Percentiles rank a stretch among this genome's conserved stretches.
phyloP scores from a whole-genome alignment of 495 filamentous ascomycete genomes.

The Aspergillus conjunctus region DNA sequence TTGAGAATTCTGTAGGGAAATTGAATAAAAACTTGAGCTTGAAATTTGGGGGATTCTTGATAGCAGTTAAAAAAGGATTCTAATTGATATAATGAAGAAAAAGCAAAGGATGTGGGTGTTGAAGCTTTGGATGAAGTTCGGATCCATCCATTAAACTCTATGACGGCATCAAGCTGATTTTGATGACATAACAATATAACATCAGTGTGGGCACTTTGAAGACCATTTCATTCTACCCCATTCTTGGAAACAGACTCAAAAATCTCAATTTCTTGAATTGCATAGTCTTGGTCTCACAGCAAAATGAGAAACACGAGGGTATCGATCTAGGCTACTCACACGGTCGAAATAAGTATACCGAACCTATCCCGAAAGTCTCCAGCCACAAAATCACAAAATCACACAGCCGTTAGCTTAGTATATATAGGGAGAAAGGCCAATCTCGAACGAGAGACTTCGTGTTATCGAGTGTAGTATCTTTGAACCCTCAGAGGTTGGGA shows the following conservation, averaged over 20 bases:
- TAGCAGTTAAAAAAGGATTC: not conserved
- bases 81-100: not conserved
- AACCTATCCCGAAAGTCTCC: no score
- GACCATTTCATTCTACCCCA: no score
- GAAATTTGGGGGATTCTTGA: no score
- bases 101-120: not conserved
- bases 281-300: no score
- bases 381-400: conserved; percentile 12
- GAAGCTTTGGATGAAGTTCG: not conserved
- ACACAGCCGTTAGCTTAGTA: not conserved
- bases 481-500: conserved; percentile 12
- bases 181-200: conserved; percentile 2
- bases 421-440: conserved; percentile 15
- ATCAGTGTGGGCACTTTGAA: not conserved
- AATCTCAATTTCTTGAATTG: no score
- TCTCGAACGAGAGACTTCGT: not conserved
- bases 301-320: no score
- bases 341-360: no score
- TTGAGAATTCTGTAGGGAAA: no score
- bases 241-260: no score
- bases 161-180: not conserved
- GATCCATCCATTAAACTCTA: not conserved
- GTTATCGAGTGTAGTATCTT: conserved; percentile 20
- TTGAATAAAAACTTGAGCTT: no score
- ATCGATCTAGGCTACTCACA: no score